These are phyloP conservation scores for Trypanosoma mega DNA, from an alignment of 208 protist genomes.

Conservation along the genomic window DNA sequence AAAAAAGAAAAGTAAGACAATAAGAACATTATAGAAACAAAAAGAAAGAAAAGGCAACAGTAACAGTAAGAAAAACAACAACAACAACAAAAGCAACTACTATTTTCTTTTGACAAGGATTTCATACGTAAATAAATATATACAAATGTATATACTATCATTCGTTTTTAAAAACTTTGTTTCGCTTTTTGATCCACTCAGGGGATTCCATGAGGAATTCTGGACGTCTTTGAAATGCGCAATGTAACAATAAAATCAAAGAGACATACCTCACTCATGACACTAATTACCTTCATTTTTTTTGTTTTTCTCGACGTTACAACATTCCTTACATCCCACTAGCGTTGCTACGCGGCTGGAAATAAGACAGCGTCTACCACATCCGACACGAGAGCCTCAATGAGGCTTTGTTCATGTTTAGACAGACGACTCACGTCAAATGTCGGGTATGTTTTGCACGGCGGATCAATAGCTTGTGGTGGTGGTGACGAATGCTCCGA, in stretches of 20 bases:
- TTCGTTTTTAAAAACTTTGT: not conserved
- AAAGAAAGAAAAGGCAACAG: slow-evolving; percentile 13
- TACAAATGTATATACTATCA: not conserved
- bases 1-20: slow-evolving; percentile 18
- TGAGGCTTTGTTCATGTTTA: slow-evolving; percentile 71
- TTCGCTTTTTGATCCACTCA: no score
- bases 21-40: slow-evolving; percentile 12
- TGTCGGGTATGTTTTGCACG: slow-evolving; percentile 63
- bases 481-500: not conserved
- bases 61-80: slow-evolving; percentile 15
- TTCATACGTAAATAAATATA: no score
- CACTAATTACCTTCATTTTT: not conserved
- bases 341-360: not conserved
- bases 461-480: slow-evolving; percentile 29
- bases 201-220: no score
- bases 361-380: slow-evolving; percentile 72
- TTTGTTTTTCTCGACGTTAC: not conserved
- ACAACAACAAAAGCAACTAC: not conserved
- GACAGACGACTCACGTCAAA: slow-evolving; percentile 49
- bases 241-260: slow-evolving; percentile 1
- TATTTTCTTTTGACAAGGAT: no score
- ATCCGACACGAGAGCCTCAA: slow-evolving; percentile 70
- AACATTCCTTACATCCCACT: not conserved
- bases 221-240: not conserved
- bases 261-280: not conserved